A percentile compares a stretch with the other conserved stretches of the same genome.
Evolutionary conservation across 1,284 basidiomycete genomes (phyloP).

Genomic region (Tilletia caries): DNA sequence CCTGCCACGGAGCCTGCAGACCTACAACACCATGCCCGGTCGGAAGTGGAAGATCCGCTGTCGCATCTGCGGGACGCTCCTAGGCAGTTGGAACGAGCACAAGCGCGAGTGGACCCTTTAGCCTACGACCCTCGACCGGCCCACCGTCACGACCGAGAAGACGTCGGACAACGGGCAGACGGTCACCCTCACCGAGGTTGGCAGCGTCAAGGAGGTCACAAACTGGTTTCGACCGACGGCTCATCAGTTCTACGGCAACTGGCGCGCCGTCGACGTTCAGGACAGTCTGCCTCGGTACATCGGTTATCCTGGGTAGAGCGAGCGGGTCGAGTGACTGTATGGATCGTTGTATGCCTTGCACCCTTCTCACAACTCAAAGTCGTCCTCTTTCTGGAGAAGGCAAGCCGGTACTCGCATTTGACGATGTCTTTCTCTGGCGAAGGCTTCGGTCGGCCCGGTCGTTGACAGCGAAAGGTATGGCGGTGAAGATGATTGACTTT

Average conservation of each 20-base stretch:
- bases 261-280: conserved; percentile 14
- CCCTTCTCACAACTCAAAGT: too few relatives aligned
- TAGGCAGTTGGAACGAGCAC: conserved; percentile 39
- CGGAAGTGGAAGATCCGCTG: conserved; percentile 45
- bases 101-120: conserved; percentile 43
- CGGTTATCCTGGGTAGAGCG: conserved; percentile 17
- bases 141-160: not conserved
- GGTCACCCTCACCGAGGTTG: not conserved
- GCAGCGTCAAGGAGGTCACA: not conserved
- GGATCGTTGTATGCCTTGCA: too few relatives aligned
- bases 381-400: too few relatives aligned
- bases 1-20: conserved; percentile 21
- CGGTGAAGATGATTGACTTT: too few relatives aligned
- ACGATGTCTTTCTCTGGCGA: too few relatives aligned
- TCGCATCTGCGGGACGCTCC: conserved; percentile 39
- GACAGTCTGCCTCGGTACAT: conserved; percentile 16
- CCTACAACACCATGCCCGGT: conserved; percentile 33
- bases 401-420: too few relatives aligned
- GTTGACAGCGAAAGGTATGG: too few relatives aligned
- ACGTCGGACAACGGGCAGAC: not conserved
- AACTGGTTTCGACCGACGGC: conserved; percentile 9
- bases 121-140: conserved; percentile 32
- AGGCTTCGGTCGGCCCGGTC: too few relatives aligned
- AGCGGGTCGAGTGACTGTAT: conserved; percentile 8
- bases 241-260: conserved; percentile 21